Evolutionary conservation across 1,139 yeast genomes (phyloP).

Genomic region (Ogataea hybrid): DNA sequence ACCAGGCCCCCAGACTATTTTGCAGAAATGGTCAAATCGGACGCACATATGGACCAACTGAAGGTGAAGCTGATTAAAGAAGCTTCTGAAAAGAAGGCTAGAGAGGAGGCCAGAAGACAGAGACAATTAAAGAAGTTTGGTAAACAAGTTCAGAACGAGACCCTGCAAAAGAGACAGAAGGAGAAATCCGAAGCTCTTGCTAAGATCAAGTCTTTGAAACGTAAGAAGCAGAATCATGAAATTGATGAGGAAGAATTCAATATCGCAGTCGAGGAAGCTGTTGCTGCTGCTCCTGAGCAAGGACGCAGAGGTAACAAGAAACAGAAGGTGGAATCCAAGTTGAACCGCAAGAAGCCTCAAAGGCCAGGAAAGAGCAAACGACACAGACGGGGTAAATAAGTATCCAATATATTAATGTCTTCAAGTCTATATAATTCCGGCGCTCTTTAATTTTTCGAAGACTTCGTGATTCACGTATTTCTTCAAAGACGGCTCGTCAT

Average conservation of each 20-base stretch:
- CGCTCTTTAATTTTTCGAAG: slow-evolving; percentile 47
- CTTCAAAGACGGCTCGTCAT: slow-evolving; percentile 73
- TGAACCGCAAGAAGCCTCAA: slow-evolving; percentile 31
- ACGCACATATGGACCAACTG: slow-evolving; percentile 96
- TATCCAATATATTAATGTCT: slow-evolving; percentile 1
- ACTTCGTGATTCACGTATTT: slow-evolving; percentile 68
- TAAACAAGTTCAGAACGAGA: slow-evolving; percentile 93
- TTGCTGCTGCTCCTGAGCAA: slow-evolving; percentile 46
- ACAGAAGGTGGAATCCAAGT: slow-evolving; percentile 29
- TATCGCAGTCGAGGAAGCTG: slow-evolving; percentile 87
- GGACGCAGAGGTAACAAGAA: slow-evolving; percentile 32
- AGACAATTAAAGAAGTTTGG: slow-evolving; percentile 96
- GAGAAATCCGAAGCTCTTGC: slow-evolving; percentile 91
- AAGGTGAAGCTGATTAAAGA: slow-evolving; percentile 79
- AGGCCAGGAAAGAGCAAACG: slow-evolving; percentile 70
- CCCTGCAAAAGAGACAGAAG: slow-evolving; percentile 91
- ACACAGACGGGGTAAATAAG: slow-evolving; percentile 8
- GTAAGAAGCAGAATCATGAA: slow-evolving; percentile 79
- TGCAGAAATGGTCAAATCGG: slow-evolving; percentile 98
- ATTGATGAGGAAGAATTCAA: slow-evolving; percentile 49
- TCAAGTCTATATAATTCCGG: slow-evolving; percentile 18
- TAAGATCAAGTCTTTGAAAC: slow-evolving; percentile 83
- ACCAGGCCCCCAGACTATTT: slow-evolving; percentile 93
- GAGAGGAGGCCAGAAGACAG: slow-evolving; percentile 92
- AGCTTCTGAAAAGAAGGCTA: slow-evolving; percentile 88